phyloP scores from a whole-genome alignment of 495 filamentous ascomycete species.

The Penicillium taxi region DNA sequence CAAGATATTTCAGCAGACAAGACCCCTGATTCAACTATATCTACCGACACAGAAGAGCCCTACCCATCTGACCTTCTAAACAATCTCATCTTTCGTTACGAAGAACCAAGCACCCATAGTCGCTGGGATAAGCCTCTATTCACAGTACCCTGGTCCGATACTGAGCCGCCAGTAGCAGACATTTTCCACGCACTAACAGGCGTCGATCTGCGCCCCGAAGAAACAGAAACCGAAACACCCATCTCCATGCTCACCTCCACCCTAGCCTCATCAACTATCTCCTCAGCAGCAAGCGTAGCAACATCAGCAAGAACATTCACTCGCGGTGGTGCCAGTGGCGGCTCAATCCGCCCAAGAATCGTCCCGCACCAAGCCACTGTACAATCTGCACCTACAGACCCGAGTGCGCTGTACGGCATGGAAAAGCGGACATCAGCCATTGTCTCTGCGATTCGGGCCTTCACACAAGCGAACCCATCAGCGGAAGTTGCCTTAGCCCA shows the following conservation, averaged over 20 bases:
- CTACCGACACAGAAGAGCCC: slow-evolving; percentile 35
- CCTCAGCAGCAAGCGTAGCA: slow-evolving; percentile 27
- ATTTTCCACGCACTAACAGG: slow-evolving; percentile 74
- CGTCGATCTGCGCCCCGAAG: slow-evolving; percentile 23
- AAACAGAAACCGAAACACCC: slow-evolving; percentile 17
- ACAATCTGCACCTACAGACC: slow-evolving; percentile 54
- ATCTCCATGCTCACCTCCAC: slow-evolving; percentile 20
- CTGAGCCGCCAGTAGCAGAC: slow-evolving; percentile 51
- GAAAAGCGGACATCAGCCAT: slow-evolving; percentile 81
- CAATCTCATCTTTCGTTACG: slow-evolving; percentile 89
- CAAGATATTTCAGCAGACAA: neutral
- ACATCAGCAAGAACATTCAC: slow-evolving; percentile 13
- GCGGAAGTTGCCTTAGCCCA: slow-evolving; percentile 45
- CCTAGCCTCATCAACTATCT: slow-evolving; percentile 20
- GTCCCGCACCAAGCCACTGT: slow-evolving; percentile 77
- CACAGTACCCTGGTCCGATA: slow-evolving; percentile 75
- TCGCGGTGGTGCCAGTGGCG: slow-evolving; percentile 7
- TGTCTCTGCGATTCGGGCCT: slow-evolving; percentile 63
- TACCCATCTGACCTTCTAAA: slow-evolving; percentile 69
- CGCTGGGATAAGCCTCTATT: slow-evolving; percentile 95
- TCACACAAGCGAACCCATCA: slow-evolving; percentile 34
- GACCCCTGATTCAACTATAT: neutral
- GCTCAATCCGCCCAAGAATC: slow-evolving; percentile 35
- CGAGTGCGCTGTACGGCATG: slow-evolving; percentile 76
- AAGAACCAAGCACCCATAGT: slow-evolving; percentile 91